phyloP scores from a whole-genome alignment of 106 monocot species.

The Acorus gramineus region DNA sequence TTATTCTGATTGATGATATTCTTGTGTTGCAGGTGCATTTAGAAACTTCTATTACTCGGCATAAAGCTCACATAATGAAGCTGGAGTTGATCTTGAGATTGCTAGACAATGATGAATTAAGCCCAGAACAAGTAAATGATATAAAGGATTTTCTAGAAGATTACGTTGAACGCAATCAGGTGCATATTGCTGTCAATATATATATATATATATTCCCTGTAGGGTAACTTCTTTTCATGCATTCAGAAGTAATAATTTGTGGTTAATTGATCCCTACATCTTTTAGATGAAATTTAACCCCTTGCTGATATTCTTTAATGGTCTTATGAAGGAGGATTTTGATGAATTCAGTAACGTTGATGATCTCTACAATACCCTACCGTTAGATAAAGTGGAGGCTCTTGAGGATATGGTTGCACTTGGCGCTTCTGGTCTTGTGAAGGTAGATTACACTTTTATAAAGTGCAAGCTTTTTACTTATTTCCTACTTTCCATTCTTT shows the following conservation, averaged over 20 bases:
- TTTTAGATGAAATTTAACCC: neutral
- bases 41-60: slow-evolving; percentile 79
- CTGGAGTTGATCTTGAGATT: slow-evolving; percentile 91
- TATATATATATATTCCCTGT: slow-evolving; percentile 1
- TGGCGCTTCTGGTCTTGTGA: slow-evolving; percentile 66
- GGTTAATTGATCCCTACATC: too few species aligned
- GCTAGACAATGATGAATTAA: slow-evolving; percentile 95
- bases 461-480: slow-evolving; percentile 7
- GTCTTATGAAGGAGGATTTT: slow-evolving; percentile 61
- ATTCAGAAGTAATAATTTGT: too few species aligned
- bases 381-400: slow-evolving; percentile 93
- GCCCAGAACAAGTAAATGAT: slow-evolving; percentile 97
- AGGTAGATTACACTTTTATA: slow-evolving; percentile 39
- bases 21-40: slow-evolving; percentile 50
- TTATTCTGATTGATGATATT: too few species aligned
- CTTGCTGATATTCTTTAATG: neutral
- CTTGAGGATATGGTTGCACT: slow-evolving; percentile 83
- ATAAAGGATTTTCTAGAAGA: slow-evolving; percentile 91
- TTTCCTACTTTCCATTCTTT: neutral
- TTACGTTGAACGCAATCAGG: slow-evolving; percentile 99
- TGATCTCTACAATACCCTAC: slow-evolving; percentile 77
- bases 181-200: slow-evolving; percentile 8
- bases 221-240: neutral
- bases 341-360: slow-evolving; percentile 89
- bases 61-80: slow-evolving; percentile 96